Base-by-base conservation (phyloP, 495 filamentous ascomycete genomes). In the Xylaria longipes region DNA sequence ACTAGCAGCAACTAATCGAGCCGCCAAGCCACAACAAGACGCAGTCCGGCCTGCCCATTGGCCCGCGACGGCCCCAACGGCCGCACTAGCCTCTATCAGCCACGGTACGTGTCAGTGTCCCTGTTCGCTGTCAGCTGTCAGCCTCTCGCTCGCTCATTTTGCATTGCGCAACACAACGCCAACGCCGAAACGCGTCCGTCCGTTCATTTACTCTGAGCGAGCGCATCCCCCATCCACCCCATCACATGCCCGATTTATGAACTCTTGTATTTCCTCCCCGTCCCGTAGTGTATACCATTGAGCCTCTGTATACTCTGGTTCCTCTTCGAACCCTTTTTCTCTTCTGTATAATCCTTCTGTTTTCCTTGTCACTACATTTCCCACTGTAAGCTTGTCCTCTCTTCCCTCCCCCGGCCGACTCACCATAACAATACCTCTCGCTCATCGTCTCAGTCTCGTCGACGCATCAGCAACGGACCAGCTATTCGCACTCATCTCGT, bases 141-240 rank as follows among this genome's bases (percentile, higher is more conserved):
- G 56, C 56, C 67, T 57, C 50, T 35, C n/a, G n/a, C n/a, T n/a
- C n/a, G n/a, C n/a, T n/a, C n/a, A n/a, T 22, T 69, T 60, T 54
- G 11, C 25, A 14, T 5, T 48, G 66, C 41, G 43, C 63, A 66
- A 52, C 43, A 67, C 65, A 67, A 67, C 65, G 48, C 57, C 58
- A 52, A 35, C 56, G 41, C 57, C 57, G 68, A 63, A 70, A 63
- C 68, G 68, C 68, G 68, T 70, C 68, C 68, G 58, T 41, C 48
- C 33, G 22, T 67, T 35, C 48, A 25, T 41, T 56, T 43, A 63
- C 45, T 70, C 46, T 54, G 68, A 69, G 67, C 35, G 39, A 67
- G 46, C 48, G 33, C 65, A 54, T 67, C 65, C 46, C 48, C 65
- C 46, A 56, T 54, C 15, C 37, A n/a, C 35, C 35, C 17, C 37